A percentile compares a stretch with the other conserved stretches of the same genome.
These are phyloP conservation scores for Tulasnella sp. DNA, from an alignment of 768 basidiomycete genomes.

Conservation along the genomic window DNA sequence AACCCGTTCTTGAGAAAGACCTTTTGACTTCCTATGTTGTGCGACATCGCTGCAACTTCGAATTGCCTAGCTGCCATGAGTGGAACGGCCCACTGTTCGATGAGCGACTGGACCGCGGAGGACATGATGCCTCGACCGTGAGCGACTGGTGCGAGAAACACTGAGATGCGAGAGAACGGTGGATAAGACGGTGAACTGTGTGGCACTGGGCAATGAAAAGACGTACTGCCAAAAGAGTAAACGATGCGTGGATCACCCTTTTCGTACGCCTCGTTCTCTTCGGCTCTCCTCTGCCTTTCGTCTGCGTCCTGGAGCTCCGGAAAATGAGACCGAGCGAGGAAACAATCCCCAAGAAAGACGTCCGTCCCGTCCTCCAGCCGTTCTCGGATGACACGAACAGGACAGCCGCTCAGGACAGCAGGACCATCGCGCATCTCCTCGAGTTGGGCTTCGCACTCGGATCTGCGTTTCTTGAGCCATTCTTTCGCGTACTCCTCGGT, in stretches of 20 bases:
- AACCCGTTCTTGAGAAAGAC: slow-evolving; percentile 64
- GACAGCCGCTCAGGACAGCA: slow-evolving; percentile 33
- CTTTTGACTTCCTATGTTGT: slow-evolving; percentile 47
- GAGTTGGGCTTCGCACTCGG: slow-evolving; percentile 25
- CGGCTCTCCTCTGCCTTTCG: slow-evolving; percentile 24
- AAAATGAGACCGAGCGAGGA: slow-evolving; percentile 25
- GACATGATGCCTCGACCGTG: slow-evolving; percentile 66
- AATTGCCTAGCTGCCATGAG: slow-evolving; percentile 46
- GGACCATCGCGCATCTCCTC: slow-evolving; percentile 21
- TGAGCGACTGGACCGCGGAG: slow-evolving; percentile 42
- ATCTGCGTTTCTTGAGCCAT: slow-evolving; percentile 28
- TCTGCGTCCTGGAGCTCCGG: slow-evolving; percentile 28
- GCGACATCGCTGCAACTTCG: slow-evolving; percentile 34
- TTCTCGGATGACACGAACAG: slow-evolving; percentile 43
- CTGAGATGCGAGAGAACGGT: slow-evolving; percentile 26
- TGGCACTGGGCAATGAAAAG: too few relatives aligned
- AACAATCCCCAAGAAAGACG: slow-evolving; percentile 38
- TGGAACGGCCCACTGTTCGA: slow-evolving; percentile 51
- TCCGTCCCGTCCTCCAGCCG: slow-evolving; percentile 44
- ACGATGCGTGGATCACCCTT: slow-evolving; percentile 44
- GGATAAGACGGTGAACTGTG: not conserved
- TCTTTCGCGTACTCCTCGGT: slow-evolving; percentile 28
- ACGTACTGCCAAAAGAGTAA: slow-evolving; percentile 52
- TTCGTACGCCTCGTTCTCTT: slow-evolving; percentile 32
- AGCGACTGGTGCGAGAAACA: slow-evolving; percentile 47